These are phyloP conservation scores for Punica granatum DNA, from an alignment of 345 rosid species.

Conservation along the genomic window DNA sequence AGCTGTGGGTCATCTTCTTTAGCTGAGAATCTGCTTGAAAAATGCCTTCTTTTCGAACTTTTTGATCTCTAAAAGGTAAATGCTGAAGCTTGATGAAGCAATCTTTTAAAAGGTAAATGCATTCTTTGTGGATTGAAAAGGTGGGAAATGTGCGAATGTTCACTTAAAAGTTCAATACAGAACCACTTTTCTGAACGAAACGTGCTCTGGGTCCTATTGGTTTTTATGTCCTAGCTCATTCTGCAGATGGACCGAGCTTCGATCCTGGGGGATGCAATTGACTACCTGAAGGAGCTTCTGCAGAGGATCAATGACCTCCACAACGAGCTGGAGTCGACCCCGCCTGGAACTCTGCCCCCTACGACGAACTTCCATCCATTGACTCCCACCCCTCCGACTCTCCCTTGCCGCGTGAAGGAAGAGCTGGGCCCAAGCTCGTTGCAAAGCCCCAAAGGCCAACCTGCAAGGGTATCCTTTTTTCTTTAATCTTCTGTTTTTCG, in stretches of 20 bases:
- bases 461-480: constrained; percentile 57
- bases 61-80: background rate
- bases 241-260: constrained; percentile 97
- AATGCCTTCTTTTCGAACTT: background rate
- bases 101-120: background rate
- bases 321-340: constrained; percentile 72
- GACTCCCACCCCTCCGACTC: constrained; percentile 78
- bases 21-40: background rate
- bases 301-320: constrained; percentile 93
- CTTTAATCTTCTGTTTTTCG: background rate
- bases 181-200: background rate
- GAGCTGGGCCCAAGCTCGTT: constrained; percentile 63
- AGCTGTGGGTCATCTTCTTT: background rate
- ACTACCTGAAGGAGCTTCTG: constrained; percentile 87
- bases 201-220: background rate
- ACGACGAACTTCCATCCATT: constrained; percentile 68
- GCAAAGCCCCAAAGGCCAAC: constrained; percentile 74
- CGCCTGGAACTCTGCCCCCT: constrained; percentile 56
- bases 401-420: constrained; percentile 71
- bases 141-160: background rate
- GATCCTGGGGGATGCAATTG: constrained; percentile 93
- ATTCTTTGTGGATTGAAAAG: background rate
- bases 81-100: background rate
- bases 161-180: background rate
- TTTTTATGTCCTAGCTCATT: background rate